Evolutionary conservation across 768 basidiomycete species (phyloP).

Genomic region (Pilatotrama ljubarskyi): DNA sequence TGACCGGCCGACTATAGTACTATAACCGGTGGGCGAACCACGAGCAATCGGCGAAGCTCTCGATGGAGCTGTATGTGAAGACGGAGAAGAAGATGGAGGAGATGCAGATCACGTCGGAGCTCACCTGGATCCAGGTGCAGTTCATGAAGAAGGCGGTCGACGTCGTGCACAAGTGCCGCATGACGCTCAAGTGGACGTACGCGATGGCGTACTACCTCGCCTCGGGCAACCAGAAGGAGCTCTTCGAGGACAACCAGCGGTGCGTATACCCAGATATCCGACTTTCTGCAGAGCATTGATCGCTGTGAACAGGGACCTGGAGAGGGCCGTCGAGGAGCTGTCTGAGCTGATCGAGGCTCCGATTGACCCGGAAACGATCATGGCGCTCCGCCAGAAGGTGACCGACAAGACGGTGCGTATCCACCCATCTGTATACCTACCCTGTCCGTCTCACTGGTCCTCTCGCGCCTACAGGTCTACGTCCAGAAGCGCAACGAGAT

Average conservation of each 20-base stretch:
- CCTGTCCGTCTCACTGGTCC: background rate
- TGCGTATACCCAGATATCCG: constrained; percentile 31
- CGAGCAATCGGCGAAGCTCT: constrained; percentile 98
- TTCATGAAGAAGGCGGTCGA: constrained; percentile 99
- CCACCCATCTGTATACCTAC: background rate
- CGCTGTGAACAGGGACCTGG: constrained; percentile 66
- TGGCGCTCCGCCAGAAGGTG: constrained; percentile 82
- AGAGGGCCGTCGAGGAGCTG: constrained; percentile 92
- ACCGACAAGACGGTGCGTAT: constrained; percentile 87
- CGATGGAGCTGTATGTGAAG: constrained; percentile 86
- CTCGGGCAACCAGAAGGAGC: constrained; percentile 87
- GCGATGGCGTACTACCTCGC: constrained; percentile 98
- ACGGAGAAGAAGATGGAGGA: constrained; percentile 99
- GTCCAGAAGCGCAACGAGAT: constrained; percentile 98
- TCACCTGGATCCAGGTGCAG: constrained; percentile 99
- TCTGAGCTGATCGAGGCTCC: constrained; percentile 92
- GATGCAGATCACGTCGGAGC: constrained; percentile 88
- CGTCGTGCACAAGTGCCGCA: constrained; percentile 83
- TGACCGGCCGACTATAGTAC: constrained; percentile 56
- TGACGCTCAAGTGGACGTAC: constrained; percentile 99
- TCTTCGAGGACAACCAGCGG: constrained; percentile 98
- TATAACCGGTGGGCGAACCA: constrained; percentile 99
- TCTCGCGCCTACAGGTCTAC: constrained; percentile 57
- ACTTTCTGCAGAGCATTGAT: constrained; percentile 4
- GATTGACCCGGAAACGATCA: constrained; percentile 82